Percentiles rank a stretch among this genome's conserved stretches.
These are phyloP conservation scores for Phytopythium delawarense DNA, from an alignment of 352 stramenopile species.

Conservation along the genomic window DNA sequence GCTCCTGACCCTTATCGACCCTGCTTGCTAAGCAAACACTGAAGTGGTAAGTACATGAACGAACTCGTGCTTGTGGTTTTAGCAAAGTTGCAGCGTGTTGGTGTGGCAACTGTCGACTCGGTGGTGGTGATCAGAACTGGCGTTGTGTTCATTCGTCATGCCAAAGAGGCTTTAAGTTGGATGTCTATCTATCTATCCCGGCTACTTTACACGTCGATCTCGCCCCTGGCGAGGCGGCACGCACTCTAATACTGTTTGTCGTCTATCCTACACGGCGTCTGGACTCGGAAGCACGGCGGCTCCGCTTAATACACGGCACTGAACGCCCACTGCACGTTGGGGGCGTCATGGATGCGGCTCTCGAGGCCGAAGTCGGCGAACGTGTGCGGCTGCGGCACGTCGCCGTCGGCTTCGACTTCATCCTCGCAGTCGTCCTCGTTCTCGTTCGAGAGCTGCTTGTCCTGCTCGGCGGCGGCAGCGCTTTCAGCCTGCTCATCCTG, in stretches of 20 bases:
- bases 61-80: too few relatives aligned
- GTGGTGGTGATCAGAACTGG: not conserved
- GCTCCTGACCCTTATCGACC: too few relatives aligned
- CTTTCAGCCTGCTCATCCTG: constrained; percentile 22
- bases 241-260: constrained; percentile 13
- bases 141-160: constrained; percentile 3
- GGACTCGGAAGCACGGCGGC: not conserved
- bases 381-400: constrained; percentile 33
- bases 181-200: constrained; percentile 10
- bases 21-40: too few relatives aligned
- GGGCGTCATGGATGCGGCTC: constrained; percentile 42
- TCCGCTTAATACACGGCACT: constrained; percentile 62
- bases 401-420: constrained; percentile 9
- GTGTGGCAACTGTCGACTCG: not conserved
- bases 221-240: constrained; percentile 17
- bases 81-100: too few relatives aligned
- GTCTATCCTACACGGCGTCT: constrained; percentile 12
- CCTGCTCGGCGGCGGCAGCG: not conserved
- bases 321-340: constrained; percentile 74
- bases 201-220: constrained; percentile 21
- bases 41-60: too few relatives aligned
- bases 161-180: not conserved
- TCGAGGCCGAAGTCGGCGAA: constrained; percentile 79
- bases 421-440: constrained; percentile 9
- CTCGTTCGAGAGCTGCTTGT: not conserved